These are phyloP conservation scores for Saccharomyces hybrid DNA, from an alignment of 1,139 yeast species.

Conservation along the genomic window DNA sequence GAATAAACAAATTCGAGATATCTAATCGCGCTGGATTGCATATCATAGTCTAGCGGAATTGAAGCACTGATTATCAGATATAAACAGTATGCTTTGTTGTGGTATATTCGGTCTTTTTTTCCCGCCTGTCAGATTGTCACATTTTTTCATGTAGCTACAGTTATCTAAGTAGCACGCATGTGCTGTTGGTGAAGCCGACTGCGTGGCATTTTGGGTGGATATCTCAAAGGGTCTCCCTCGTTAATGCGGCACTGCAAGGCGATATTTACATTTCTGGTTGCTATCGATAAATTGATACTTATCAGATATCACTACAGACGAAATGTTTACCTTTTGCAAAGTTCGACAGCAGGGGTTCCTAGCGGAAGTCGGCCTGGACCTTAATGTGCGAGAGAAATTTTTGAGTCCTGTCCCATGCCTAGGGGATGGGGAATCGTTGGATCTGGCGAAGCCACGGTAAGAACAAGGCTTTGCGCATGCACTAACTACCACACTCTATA, in stretches of 20 bases:
- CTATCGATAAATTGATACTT: background rate
- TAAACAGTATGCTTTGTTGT: background rate
- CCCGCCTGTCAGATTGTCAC: background rate
- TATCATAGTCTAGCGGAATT: no score
- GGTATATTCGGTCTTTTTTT: background rate
- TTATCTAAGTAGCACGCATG: background rate
- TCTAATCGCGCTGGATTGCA: background rate
- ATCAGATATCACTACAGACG: background rate
- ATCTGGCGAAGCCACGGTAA: background rate
- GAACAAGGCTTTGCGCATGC: background rate
- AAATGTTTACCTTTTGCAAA: background rate
- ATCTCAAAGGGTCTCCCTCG: background rate
- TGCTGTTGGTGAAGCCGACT: background rate
- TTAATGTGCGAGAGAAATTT: background rate
- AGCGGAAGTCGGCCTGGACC: background rate
- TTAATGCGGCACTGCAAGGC: background rate
- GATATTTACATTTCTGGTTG: background rate
- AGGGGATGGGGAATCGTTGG: background rate
- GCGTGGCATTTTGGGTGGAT: background rate
- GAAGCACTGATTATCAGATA: background rate
- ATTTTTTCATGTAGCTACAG: background rate
- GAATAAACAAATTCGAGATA: background rate
- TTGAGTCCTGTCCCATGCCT: background rate
- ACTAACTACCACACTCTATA: background rate
- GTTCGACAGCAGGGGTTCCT: background rate